Evolutionary conservation across 192 early-diverging fungal species (phyloP).

Genomic region (Podila epigama): DNA sequence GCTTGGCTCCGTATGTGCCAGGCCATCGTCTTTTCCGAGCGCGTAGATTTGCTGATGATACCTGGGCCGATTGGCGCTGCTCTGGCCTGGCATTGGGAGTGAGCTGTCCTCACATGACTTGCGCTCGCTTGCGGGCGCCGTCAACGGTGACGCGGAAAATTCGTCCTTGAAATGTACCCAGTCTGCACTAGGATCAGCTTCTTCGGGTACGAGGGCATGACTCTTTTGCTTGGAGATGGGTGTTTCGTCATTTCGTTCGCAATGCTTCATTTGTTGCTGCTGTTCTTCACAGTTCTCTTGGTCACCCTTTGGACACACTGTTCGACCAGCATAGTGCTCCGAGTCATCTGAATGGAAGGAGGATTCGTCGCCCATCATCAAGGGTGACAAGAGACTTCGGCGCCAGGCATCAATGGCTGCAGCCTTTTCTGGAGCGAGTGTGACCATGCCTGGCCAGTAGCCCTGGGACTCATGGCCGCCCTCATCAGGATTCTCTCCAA

Average conservation of each 20-base stretch:
- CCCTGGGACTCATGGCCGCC: too few relatives aligned
- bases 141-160: neutral
- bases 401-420: conserved; percentile 38
- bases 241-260: neutral
- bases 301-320: neutral
- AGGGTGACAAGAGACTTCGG: conserved; percentile 17
- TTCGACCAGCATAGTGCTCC: neutral
- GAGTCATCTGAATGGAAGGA: conserved; percentile 1
- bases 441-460: conserved; percentile 11
- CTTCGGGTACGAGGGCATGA: neutral
- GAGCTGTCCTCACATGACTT: neutral
- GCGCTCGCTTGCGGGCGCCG: neutral
- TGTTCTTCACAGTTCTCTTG: neutral
- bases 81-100: neutral
- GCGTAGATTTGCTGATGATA: too few relatives aligned
- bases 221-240: too few relatives aligned
- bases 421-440: conserved; percentile 28
- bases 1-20: neutral
- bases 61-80: neutral
- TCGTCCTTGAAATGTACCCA: neutral
- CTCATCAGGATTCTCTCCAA: too few relatives aligned
- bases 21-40: too few relatives aligned
- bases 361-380: neutral
- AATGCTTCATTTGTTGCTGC: neutral
- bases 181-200: neutral